Evolutionary conservation across 192 early-diverging fungal genomes (phyloP).

Genomic region (Podila verticillata): DNA sequence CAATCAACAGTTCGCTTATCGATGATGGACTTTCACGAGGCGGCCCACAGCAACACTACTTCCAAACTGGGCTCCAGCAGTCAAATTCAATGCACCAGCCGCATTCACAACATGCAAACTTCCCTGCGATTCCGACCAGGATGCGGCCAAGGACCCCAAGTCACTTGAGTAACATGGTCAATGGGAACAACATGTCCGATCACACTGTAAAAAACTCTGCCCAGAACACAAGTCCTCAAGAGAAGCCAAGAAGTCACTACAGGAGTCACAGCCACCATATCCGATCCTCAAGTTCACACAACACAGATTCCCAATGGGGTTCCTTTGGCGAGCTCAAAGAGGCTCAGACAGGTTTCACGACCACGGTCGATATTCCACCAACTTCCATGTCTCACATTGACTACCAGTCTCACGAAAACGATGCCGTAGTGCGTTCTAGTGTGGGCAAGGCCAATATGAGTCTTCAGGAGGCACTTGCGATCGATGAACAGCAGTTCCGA

Average conservation of each 20-base stretch:
- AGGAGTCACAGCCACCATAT: conserved; percentile 24
- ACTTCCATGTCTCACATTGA: conserved; percentile 1
- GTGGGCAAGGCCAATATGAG: conserved; percentile 3
- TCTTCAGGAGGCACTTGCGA: conserved; percentile 5
- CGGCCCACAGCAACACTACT: neutral
- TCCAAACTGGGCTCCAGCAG: neutral
- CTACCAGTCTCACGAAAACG: neutral
- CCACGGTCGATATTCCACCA: conserved; percentile 6
- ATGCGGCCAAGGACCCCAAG: conserved; percentile 17
- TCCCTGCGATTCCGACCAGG: neutral
- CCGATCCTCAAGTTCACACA: neutral
- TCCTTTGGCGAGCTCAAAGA: neutral
- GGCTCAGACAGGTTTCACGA: conserved; percentile 4
- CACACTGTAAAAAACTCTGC: neutral
- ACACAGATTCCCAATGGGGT: conserved; percentile 9
- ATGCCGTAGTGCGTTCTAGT: neutral
- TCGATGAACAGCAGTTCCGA: neutral
- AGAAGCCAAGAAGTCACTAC: neutral
- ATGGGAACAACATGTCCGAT: neutral
- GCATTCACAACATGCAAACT: neutral
- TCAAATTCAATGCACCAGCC: neutral
- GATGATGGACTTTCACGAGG: conserved; percentile 4
- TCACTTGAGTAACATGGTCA: conserved; percentile 33
- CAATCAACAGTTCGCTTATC: neutral
- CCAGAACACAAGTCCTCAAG: neutral